Percentiles rank a stretch among this genome's conserved stretches.
Conservation (phyloP, 2,329 filamentous ascomycete species). For the Sphaerulina musiva region DNA sequence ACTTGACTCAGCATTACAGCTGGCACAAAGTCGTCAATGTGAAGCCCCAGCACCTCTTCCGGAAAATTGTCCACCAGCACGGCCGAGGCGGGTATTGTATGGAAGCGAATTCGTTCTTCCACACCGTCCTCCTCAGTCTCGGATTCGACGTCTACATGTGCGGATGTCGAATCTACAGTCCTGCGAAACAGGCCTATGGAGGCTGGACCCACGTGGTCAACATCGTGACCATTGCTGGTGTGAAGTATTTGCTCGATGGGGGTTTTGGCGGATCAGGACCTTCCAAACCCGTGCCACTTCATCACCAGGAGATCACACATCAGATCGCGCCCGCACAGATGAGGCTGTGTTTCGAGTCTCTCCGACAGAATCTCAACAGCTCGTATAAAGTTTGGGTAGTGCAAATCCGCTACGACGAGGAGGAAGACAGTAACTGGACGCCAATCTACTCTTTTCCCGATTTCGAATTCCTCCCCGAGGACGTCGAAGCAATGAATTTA, state of each 20-base stretch:
- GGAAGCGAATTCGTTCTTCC: constrained; percentile 52
- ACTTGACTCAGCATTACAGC: constrained; percentile 50
- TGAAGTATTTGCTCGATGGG: constrained; percentile 35
- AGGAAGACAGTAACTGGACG: constrained; percentile 46
- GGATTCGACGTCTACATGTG: constrained; percentile 43
- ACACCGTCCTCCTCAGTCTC: constrained; percentile 46
- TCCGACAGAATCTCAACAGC: constrained; percentile 19
- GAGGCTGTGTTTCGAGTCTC: constrained; percentile 16
- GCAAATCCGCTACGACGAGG: constrained; percentile 30
- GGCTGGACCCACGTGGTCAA: constrained; percentile 41
- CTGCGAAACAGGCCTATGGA: constrained; percentile 10
- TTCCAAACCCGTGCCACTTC: constrained; percentile 36
- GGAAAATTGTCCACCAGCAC: constrained; percentile 45
- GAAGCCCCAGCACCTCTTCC: constrained; percentile 45
- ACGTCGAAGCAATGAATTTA: constrained; percentile 57
- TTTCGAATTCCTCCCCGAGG: constrained; percentile 54
- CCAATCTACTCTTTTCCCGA: constrained; percentile 60
- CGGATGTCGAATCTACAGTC: constrained; percentile 35
- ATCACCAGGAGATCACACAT: constrained; percentile 10
- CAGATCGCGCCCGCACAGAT: constrained; percentile 22
- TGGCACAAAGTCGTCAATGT: constrained; percentile 44
- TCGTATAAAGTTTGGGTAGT: constrained; percentile 40
- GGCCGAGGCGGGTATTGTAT: constrained; percentile 45
- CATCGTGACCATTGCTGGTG: constrained; percentile 31
- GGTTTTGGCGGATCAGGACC: constrained; percentile 38